phyloP scores from a whole-genome alignment of 768 basidiomycete genomes.

The Lyophyllum decastes region DNA sequence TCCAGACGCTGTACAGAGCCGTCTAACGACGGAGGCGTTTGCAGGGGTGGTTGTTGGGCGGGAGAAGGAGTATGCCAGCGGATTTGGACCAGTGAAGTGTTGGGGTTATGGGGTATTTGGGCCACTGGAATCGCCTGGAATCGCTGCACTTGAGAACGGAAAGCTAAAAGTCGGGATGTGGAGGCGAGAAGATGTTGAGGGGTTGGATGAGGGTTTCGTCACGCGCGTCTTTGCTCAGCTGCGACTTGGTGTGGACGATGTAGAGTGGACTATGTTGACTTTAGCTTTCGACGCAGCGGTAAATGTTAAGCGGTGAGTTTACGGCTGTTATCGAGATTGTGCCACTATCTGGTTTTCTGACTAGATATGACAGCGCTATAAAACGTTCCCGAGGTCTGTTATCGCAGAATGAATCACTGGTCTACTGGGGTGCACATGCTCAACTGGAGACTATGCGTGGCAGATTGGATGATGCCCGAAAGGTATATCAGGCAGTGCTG shows the following conservation, averaged over 20 bases:
- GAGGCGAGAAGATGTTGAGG: constrained; percentile 49
- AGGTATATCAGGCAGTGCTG: constrained; percentile 73
- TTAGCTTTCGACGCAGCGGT: constrained; percentile 69
- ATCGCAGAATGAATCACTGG: constrained; percentile 57
- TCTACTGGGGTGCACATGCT: constrained; percentile 77
- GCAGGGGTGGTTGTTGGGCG: constrained; percentile 69
- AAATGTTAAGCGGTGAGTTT: constrained; percentile 55
- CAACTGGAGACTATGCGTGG: constrained; percentile 70
- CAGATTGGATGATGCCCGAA: constrained; percentile 67
- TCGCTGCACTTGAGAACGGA: constrained; percentile 18
- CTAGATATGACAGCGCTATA: constrained; percentile 50
- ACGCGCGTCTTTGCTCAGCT: constrained; percentile 62
- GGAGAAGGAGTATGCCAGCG: constrained; percentile 59
- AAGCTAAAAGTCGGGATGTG: constrained; percentile 36
- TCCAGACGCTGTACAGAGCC: constrained; percentile 24
- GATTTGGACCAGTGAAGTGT: constrained; percentile 68
- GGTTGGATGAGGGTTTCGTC: constrained; percentile 50
- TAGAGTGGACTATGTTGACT: constrained; percentile 65
- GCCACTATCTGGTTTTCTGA: not conserved
- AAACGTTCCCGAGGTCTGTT: constrained; percentile 70
- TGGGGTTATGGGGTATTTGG: constrained; percentile 60
- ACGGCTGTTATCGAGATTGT: not conserved
- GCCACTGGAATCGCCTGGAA: constrained; percentile 48
- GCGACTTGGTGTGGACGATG: constrained; percentile 45
- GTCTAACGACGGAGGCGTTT: constrained; percentile 55